Evolutionary conservation across 1,139 yeast species (phyloP), one percentile per base, ranked within the genome.

Genomic region (Sugiyamaella sp.): DNA sequence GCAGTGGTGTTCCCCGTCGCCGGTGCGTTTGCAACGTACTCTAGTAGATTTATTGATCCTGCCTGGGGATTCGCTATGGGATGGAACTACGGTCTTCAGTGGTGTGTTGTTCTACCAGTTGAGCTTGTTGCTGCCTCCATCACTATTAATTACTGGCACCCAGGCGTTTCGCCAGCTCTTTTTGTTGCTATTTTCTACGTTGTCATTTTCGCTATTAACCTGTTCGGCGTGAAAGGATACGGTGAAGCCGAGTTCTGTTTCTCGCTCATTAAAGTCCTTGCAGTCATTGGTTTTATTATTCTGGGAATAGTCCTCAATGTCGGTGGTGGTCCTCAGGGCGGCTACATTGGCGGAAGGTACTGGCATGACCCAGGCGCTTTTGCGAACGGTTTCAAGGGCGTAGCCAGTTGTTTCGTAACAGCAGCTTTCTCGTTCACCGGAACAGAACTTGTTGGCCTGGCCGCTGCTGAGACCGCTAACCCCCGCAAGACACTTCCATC

Each of bases 401-500:
- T 89, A 24, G 81, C 89, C 64, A 75, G 88, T n/a, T 44, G 48
- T 44, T 86, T 90, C 64, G 89, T 90, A 49, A 81, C 85, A 29
- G 95, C 96, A 24, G 95, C 96, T 4, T 90, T 89, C 71, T 83
- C 96, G 3, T 86, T 87, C 65, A 90, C 91, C 52, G 95, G 95
- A 63, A 81, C 86, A 51, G 96, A 88, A 71, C 77, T 86, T 66
- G 86, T 86, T 55, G 95, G 95, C 52, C 75, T 89, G 60, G 90
- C 95, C 17, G 90, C 95, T 35, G 89, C 95, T 17, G 96, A 89
- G 71, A 82, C 95, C 44, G 77, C 76, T 44, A 83, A 86, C 68
- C 96, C 96, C 52, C 77, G 86, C 68, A 78, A 76, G 63, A 74
- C 86, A 5, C 75, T 86, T 52, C 89, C 91, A 53, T 73, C 75